Conservation (phyloP, 176 grass and related monocot species). For the Aegilops umbellulata region DNA sequence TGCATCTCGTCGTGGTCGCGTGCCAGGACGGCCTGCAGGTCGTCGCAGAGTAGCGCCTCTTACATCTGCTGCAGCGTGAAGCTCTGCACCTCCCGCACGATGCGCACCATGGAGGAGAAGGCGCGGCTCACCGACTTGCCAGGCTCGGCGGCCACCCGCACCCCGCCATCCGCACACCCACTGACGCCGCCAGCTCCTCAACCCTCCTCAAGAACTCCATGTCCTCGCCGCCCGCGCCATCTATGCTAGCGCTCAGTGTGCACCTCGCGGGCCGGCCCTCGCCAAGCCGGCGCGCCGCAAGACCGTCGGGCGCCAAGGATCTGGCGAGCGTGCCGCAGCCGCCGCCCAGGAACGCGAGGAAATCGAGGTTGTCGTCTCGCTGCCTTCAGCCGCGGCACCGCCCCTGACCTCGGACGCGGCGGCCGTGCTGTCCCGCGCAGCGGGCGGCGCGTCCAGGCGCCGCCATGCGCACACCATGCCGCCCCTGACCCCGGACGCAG, state of each 20-base stretch:
- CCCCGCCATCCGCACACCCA: neutral
- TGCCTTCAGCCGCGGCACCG: slow-evolving; percentile 46
- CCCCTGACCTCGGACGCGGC: slow-evolving; percentile 65
- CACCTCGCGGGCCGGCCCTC: slow-evolving; percentile 5
- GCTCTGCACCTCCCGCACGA: slow-evolving; percentile 82
- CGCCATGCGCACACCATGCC: slow-evolving; percentile 71
- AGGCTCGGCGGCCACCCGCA: slow-evolving; percentile 44
- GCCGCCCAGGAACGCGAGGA: slow-evolving; percentile 39
- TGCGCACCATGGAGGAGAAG: slow-evolving; percentile 94
- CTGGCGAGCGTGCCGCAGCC: slow-evolving; percentile 26
- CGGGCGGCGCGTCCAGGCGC: slow-evolving; percentile 57
- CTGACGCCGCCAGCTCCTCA: slow-evolving; percentile 48
- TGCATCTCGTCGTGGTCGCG: slow-evolving; percentile 72
- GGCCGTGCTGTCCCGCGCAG: slow-evolving; percentile 45
- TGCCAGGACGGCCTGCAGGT: slow-evolving; percentile 55
- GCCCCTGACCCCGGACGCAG: slow-evolving; percentile 13
- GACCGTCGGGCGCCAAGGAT: slow-evolving; percentile 8
- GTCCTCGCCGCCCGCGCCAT: slow-evolving; percentile 43
- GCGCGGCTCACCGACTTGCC: slow-evolving; percentile 56
- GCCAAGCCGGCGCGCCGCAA: neutral
- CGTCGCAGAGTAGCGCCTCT: slow-evolving; percentile 51
- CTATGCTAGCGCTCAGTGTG: slow-evolving; percentile 41
- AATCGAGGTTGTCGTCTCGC: slow-evolving; percentile 31
- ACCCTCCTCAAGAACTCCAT: slow-evolving; percentile 55
- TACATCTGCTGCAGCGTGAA: slow-evolving; percentile 62